Percentiles rank a stretch among this genome's conserved stretches.
phyloP scores from a whole-genome alignment of 202 grass and related monocot genomes.

The Elaeis oleifera region DNA sequence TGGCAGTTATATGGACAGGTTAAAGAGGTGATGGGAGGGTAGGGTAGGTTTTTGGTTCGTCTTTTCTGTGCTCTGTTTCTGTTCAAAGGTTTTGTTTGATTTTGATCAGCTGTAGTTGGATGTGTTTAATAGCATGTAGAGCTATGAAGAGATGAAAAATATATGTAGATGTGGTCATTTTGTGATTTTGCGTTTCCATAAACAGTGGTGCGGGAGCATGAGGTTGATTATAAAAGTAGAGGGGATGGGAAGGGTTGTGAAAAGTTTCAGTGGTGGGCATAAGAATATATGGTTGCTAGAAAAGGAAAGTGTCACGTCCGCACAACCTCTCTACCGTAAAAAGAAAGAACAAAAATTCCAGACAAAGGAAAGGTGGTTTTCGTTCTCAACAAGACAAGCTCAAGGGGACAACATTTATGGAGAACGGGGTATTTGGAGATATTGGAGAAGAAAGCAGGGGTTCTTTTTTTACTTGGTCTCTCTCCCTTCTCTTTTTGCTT shows the following conservation, averaged over 20 bases:
- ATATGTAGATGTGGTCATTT: no score
- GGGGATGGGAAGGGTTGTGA: background rate
- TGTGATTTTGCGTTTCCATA: no score
- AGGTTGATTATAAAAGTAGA: background rate
- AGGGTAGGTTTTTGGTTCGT: no score
- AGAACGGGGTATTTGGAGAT: constrained; percentile 11
- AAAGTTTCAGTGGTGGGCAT: background rate
- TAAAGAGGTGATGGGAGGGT: no score
- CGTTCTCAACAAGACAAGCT: constrained; percentile 18
- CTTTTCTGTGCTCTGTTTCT: no score
- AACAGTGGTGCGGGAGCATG: background rate
- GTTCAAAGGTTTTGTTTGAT: no score
- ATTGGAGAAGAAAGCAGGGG: background rate
- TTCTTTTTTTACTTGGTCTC: background rate
- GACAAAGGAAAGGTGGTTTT: constrained; percentile 27
- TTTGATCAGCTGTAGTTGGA: no score
- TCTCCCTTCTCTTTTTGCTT: background rate
- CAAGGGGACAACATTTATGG: constrained; percentile 8
- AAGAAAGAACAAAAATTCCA: background rate
- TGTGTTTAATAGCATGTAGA: no score
- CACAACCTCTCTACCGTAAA: no score
- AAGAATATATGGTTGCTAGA: constrained; percentile 31
- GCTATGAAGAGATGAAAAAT: no score
- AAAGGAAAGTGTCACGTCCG: constrained; percentile 14
- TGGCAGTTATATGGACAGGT: no score